phyloP scores from a whole-genome alignment of 1,284 basidiomycete species.

The Puccinia novopanici region DNA sequence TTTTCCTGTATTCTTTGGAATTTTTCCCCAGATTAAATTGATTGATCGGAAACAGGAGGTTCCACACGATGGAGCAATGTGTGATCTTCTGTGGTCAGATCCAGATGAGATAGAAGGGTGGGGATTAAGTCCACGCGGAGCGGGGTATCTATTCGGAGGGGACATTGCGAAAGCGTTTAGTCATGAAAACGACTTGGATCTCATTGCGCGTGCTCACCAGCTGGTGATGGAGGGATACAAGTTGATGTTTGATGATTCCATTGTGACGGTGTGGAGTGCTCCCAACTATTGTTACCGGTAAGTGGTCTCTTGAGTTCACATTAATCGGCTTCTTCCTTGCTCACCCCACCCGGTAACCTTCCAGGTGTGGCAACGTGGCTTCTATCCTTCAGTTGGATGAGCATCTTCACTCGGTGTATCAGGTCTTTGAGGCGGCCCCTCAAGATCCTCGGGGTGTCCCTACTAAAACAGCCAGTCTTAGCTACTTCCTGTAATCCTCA shows the following conservation, averaged over 20 bases:
- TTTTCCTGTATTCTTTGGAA: background rate
- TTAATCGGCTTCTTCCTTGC: background rate
- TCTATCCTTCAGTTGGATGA: slow-evolving; percentile 90
- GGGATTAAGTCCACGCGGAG: slow-evolving; percentile 95
- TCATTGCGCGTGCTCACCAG: slow-evolving; percentile 95
- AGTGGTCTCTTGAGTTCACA: slow-evolving; percentile 56
- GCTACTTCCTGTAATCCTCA: slow-evolving; percentile 54
- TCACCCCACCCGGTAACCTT: slow-evolving; percentile 30
- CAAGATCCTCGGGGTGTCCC: slow-evolving; percentile 55
- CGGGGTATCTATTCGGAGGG: slow-evolving; percentile 90
- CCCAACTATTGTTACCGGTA: slow-evolving; percentile 97
- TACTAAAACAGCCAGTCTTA: slow-evolving; percentile 54
- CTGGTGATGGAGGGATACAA: slow-evolving; percentile 99
- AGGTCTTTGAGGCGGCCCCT: slow-evolving; percentile 76
- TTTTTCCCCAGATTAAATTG: slow-evolving; percentile 73
- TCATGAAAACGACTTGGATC: slow-evolving; percentile 86
- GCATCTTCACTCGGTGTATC: slow-evolving; percentile 83
- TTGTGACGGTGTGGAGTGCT: slow-evolving; percentile 98
- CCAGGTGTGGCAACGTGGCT: slow-evolving; percentile 88
- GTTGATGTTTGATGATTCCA: slow-evolving; percentile 91
- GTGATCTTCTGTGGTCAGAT: slow-evolving; percentile 97
- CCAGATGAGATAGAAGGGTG: slow-evolving; percentile 93
- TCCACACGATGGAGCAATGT: slow-evolving; percentile 99
- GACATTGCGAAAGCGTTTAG: slow-evolving; percentile 88
- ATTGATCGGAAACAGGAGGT: slow-evolving; percentile 98